phyloP scores from a whole-genome alignment of 2,329 filamentous ascomycete species.

The Fusarium marasasianum region DNA sequence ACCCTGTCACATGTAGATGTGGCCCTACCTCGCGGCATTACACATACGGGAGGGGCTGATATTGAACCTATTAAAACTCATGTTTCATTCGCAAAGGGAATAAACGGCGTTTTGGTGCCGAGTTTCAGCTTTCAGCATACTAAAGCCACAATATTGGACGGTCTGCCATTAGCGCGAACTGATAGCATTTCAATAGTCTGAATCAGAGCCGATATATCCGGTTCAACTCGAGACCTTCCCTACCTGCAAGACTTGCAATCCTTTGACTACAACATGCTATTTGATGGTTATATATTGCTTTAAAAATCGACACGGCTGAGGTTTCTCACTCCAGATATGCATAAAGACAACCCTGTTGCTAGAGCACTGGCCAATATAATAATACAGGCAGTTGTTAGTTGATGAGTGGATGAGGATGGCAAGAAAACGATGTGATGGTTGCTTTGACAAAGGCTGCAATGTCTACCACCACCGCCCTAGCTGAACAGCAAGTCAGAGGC shows the following conservation, averaged over 20 bases:
- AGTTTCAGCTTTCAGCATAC: neutral
- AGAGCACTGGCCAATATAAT: neutral
- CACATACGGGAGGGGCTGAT: neutral
- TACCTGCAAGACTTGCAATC: neutral
- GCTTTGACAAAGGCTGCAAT: neutral
- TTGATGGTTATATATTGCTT: neutral
- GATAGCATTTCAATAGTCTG: neutral
- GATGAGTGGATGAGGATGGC: neutral
- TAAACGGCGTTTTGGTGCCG: neutral
- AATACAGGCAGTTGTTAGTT: neutral
- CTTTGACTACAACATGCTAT: neutral
- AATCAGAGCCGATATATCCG: neutral
- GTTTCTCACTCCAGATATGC: neutral
- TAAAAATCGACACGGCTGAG: neutral
- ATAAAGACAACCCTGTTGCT: neutral
- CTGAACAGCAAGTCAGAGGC: neutral
- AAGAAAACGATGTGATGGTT: neutral
- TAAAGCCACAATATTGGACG: neutral
- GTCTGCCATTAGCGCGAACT: neutral
- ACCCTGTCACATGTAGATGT: neutral
- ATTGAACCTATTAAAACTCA: neutral
- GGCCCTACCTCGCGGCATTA: neutral
- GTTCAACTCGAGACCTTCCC: neutral
- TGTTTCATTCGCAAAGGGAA: neutral
- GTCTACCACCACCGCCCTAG: neutral